Base-by-base conservation (phyloP, 2,329 filamentous ascomycete species). In the Cercospora janseana region DNA sequence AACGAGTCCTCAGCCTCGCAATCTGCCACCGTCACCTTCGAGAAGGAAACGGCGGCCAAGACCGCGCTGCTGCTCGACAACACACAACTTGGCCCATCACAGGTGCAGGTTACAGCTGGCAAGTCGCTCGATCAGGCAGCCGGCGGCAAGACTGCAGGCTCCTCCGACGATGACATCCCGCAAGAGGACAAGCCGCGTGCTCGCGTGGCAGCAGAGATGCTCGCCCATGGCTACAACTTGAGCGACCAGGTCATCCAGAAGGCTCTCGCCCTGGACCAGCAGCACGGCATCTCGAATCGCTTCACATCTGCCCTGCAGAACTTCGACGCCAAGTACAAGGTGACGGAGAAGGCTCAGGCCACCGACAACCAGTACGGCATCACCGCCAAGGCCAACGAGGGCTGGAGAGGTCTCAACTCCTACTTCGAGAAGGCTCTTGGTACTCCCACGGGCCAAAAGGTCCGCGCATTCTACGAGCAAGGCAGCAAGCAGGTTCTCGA, bases 181-280 rank as follows among this genome's bases (percentile, higher is more conserved):
- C 93, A 98, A 69, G 93, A 98, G 73, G 90, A 97, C 77, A 98
- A 98, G 80, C 93, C 93, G 12, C 87, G 91, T 64, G 83, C 87
- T 31, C 88, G 93, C 63, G 95, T 98, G 70, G 72, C 96, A 43
- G 93, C 93, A 59, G 93, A 98, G 75, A 96, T 97, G 72, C 86
- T 98, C 26, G 91, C 93, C 8, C 89, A 96, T 64, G 93, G 93
- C 61, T 98, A 98, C 74, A 80, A 84, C 29, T 78, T 97, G 58
- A 90, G 80, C 54, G 84, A 87, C 66, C 75, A 79, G 49, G 87
- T 88, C 43, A 85, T 95, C 61, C 81, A 93, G 74, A 80, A 80
- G 56, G 92, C 89, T 56, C 87, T 98, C 64, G 82, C 88, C 23
- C 82, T 97, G 44, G 93, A 98, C 76, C 77, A 87, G 69, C 86